Base-by-base conservation (phyloP, 768 basidiomycete genomes). In the Kwoniella botswanensis region DNA sequence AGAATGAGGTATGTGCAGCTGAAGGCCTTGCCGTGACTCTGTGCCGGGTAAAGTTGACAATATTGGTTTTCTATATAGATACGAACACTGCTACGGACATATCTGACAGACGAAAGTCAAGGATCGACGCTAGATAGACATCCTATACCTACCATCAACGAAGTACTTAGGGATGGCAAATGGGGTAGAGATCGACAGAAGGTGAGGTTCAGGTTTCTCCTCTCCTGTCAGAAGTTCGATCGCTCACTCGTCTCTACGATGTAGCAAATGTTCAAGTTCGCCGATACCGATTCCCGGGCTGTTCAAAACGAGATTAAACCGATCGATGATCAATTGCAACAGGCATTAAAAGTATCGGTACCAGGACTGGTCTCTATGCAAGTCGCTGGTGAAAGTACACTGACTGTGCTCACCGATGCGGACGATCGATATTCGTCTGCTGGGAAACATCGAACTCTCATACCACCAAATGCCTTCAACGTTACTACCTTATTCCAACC, bases 401-500 rank as follows among this genome's bases (percentile, higher is more conserved):
- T 90, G 24, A 75, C 91, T 26, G 88, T 85, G 64, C 11, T 60
- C 35, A 64, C 61, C 26, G 89, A 88, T 15, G 86, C 87, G 18
- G 93, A 94, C 64, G 93, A 94, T 74, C 90, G 90, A 24, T 83
- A 90, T 68, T 86, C 91, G 6, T 90, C 90, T 13, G 86, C 86
- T 4, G 91, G 90, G 55, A 90, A 91, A 65, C 97, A 98, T 84
- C 88, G 92, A 57, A 86, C 92, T 42, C 87, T 98, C 22, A 90
- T 98, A 67, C 89, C 89, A 58, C 92, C 97, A 1, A 92, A 98
- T 79, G 93, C 94, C 2, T 98, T 98, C 85, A 93, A 96, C 84
- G 93, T 98, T 65, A 92, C 90, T 61, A 89, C 93, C 17, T 86
- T 99, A n/a, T 98, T 98, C 83, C 92, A 93, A 72, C 96, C 97